phyloP scores from a whole-genome alignment of 2,329 filamentous ascomycete genomes.

The Boeremia lycopersici region DNA sequence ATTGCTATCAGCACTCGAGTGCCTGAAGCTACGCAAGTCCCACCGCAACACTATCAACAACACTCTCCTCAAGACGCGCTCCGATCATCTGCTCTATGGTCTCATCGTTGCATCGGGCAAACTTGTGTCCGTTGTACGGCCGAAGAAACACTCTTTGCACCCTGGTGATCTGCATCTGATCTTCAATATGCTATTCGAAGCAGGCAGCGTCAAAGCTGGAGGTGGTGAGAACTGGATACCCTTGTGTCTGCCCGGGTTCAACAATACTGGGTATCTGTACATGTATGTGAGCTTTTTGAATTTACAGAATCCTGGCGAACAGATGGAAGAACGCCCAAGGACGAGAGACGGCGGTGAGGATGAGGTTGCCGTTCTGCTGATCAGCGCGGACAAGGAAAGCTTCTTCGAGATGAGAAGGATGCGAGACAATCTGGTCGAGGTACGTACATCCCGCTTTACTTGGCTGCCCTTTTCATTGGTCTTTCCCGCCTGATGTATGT shows the following conservation, averaged over 20 bases:
- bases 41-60: conserved; percentile 87
- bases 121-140: conserved; percentile 91
- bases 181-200: conserved; percentile 99
- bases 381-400: conserved; percentile 89
- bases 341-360: conserved; percentile 60
- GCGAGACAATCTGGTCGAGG: conserved; percentile 65
- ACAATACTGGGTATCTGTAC: conserved; percentile 94
- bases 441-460: conserved; percentile 40
- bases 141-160: conserved; percentile 92
- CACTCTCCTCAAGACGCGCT: conserved; percentile 77
- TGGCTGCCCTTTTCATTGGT: not conserved
- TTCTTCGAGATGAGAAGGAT: conserved; percentile 87
- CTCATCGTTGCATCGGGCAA: conserved; percentile 90
- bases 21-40: conserved; percentile 86
- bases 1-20: conserved; percentile 88
- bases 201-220: conserved; percentile 85
- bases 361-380: conserved; percentile 85
- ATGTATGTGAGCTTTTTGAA: conserved; percentile 99
- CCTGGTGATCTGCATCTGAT: conserved; percentile 94
- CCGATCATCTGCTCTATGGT: conserved; percentile 84
- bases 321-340: conserved; percentile 48
- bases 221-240: conserved; percentile 99
- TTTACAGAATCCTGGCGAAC: conserved; percentile 55
- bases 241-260: conserved; percentile 93
- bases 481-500: not conserved